Evolutionary conservation across 169 alveolate species (phyloP), one percentile per base, ranked within the genome.

Genomic region (Plasmodium berghei): DNA sequence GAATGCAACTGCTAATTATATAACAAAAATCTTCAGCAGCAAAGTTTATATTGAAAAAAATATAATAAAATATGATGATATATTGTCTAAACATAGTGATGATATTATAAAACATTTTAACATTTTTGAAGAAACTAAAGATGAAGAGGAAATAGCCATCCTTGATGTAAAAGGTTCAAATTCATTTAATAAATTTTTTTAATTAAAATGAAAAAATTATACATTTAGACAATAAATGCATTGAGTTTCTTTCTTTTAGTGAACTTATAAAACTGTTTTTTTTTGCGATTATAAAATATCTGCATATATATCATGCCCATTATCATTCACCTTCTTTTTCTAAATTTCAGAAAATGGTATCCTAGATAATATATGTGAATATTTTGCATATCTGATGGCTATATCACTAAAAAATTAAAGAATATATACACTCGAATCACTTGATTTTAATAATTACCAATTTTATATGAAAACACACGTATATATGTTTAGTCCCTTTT

Each of bases 71-170:
- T 77, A 77, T 77, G 63, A 58, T 77, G 70, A 77, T 64, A 52
- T 77, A 45, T 63, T 77, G 72, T 63, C 74, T 63, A 66, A 64
- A 6, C 74, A 77, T 64, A 64, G 77, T 49, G 89, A 77, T 67
- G 5, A 10, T 22, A 22, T 77, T 18, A 16, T 77, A 48, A 77
- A 77, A 49, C 49, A 69, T 34, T 77, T 62, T 45, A 69, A 77
- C 14, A 67, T 77, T 20, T 77, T 77, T 42, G 69, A 63, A 1
- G 77, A 70, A 16, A 52, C 59, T 1, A 34, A 34, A 52, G 59
- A 12, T 12, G 77, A 77, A 48, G 77, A 58, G 16, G 89, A 64
- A 22, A 20, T 49, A n/a, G 9, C 26, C 18, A 49, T 18, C 34
- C 12, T n/a, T n/a, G 40, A 28, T 18, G 80, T 49, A 18, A 18